Base-by-base conservation (phyloP, 2,329 filamentous ascomycete genomes). In the Beauveria sp. region DNA sequence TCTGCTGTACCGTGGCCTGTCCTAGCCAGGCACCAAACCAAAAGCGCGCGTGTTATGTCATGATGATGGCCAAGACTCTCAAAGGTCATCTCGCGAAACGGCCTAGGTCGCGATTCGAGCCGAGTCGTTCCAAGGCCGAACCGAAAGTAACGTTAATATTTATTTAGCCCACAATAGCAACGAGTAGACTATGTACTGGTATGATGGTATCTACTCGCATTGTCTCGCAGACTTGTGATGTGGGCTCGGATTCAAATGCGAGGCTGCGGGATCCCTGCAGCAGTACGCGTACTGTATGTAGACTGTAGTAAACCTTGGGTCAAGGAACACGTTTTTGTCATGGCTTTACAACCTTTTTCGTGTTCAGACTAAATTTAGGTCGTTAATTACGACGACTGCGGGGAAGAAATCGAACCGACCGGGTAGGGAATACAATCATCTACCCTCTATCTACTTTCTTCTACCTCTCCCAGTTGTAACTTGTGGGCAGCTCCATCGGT, bases 201-300 rank as follows among this genome's bases (percentile, higher is more conserved):
- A n/a, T n/a, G n/a, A n/a, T n/a, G n/a, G n/a, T 51, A 18, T 14
- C 14, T 34, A 14, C 9, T 22, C 26, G 18, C 24, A 12, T 26
- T 14, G 2, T 10, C 20, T 50, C 10, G 28, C 24, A 50, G 9
- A 28, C n/a, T 54, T 43, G 8, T 14, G 34, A n/a, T 28, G 55
- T 34, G 43, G 28, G 28, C 55, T 57, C 55, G 55, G 55, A 57
- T 57, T 43, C 52, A 44, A 57, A 57, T 48, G 55, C 55, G 55
- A 57, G 14, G 55, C 10, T 24, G 50, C 18, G 30, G 40, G 50
- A 18, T 5, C 14, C n/a, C 43, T 37, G 30, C 26, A 18, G 2
- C 28, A 26, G 28, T 57, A 57, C 55, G 55, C 55, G 55, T 56
- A 16, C 34, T 37, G 34, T 16, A 34, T 16, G 34, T 16, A 24